These are phyloP conservation scores for Atkinsonella texensis DNA, from an alignment of 2,329 filamentous ascomycete genomes.

Conservation along the genomic window DNA sequence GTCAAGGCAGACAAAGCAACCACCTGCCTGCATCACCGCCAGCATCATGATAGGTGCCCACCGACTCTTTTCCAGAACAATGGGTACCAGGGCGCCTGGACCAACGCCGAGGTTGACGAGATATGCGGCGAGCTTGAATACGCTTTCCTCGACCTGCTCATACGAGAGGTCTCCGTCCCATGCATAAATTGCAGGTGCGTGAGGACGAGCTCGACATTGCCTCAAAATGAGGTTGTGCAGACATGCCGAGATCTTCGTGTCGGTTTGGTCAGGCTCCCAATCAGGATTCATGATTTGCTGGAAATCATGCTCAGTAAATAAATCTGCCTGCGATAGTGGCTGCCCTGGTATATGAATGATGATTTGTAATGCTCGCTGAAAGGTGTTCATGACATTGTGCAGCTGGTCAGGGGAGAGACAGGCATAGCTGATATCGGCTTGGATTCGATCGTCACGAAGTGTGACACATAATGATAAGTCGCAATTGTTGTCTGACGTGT, in stretches of 20 bases:
- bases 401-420: slow-evolving; percentile 31
- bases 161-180: slow-evolving; percentile 35
- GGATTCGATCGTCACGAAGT: slow-evolving; percentile 28
- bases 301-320: slow-evolving; percentile 44
- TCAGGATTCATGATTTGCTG: slow-evolving; percentile 42
- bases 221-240: slow-evolving; percentile 33
- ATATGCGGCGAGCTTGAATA: slow-evolving; percentile 27
- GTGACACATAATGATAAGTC: slow-evolving; percentile 34
- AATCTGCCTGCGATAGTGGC: slow-evolving; percentile 33
- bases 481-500: slow-evolving; percentile 22
- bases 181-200: slow-evolving; percentile 28
- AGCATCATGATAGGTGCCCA: slow-evolving; percentile 59
- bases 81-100: slow-evolving; percentile 45
- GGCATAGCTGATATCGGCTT: slow-evolving; percentile 31
- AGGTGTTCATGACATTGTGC: slow-evolving; percentile 36
- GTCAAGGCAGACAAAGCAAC: slow-evolving; percentile 38
- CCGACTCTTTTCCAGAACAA: slow-evolving; percentile 58
- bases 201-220: slow-evolving; percentile 25
- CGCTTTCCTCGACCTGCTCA: slow-evolving; percentile 24
- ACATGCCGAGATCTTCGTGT: slow-evolving; percentile 27
- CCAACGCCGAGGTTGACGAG: slow-evolving; percentile 39
- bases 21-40: slow-evolving; percentile 50
- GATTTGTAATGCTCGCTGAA: slow-evolving; percentile 37
- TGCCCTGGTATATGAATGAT: slow-evolving; percentile 30
- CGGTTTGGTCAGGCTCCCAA: slow-evolving; percentile 25